Evolutionary conservation across 2,329 filamentous ascomycete genomes (phyloP).

Genomic region (Colletotrichum orchidophilum): DNA sequence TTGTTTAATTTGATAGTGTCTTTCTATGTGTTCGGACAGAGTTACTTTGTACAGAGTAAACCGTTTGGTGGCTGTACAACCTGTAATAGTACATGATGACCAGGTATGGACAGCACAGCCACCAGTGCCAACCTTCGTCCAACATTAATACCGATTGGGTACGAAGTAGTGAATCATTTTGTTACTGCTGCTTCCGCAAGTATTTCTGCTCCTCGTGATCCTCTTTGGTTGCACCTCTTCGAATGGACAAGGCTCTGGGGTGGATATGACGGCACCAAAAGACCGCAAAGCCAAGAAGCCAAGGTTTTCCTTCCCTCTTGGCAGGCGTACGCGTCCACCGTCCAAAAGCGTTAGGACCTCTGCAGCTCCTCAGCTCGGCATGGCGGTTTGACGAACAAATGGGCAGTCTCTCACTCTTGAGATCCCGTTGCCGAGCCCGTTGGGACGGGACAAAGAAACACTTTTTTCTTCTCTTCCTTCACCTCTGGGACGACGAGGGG

Average conservation of each 20-base stretch:
- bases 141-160: background rate
- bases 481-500: slow-evolving; percentile 5
- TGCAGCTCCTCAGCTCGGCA: slow-evolving; percentile 32
- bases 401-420: background rate
- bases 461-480: background rate
- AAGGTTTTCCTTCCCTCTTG: slow-evolving; percentile 27
- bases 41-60: background rate
- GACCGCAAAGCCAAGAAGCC: slow-evolving; percentile 5
- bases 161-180: background rate
- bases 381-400: slow-evolving; percentile 17
- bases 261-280: slow-evolving; percentile 28
- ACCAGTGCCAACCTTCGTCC: background rate
- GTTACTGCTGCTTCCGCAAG: too few relatives aligned
- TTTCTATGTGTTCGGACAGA: background rate
- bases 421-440: slow-evolving; percentile 31
- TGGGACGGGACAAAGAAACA: background rate
- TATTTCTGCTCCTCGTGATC: background rate
- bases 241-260: background rate
- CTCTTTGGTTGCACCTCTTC: background rate
- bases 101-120: background rate
- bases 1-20: background rate
- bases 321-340: slow-evolving; percentile 35
- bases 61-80: background rate
- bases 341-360: slow-evolving; percentile 35
- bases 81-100: background rate